Percentiles rank a stretch among this genome's conserved stretches.
These are phyloP conservation scores for Gonium pectorale DNA, from an alignment of 139 green algal genomes.

Conservation along the genomic window DNA sequence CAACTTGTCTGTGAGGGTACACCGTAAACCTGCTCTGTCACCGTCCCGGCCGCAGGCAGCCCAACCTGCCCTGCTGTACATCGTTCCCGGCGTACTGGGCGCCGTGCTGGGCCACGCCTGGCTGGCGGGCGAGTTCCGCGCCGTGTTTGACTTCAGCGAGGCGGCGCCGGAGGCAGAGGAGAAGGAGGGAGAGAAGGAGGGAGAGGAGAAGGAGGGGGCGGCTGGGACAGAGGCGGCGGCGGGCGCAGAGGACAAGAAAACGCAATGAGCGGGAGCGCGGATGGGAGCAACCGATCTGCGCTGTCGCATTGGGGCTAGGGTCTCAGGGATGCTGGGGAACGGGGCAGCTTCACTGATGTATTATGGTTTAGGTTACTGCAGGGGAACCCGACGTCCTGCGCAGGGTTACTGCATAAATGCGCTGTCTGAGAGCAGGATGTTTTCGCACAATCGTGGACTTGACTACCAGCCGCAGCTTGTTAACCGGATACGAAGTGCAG, in stretches of 20 bases:
- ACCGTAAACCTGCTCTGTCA: background rate
- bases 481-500: no score
- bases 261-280: no score
- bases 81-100: slow-evolving; percentile 93
- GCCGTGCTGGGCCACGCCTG: slow-evolving; percentile 72
- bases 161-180: background rate
- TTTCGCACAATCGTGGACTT: no score
- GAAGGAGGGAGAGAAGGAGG: background rate
- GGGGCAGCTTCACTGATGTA: no score
- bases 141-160: slow-evolving; percentile 41
- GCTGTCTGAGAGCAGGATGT: no score
- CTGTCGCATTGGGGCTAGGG: no score
- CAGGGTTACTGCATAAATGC: no score
- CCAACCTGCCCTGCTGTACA: slow-evolving; percentile 97
- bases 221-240: background rate
- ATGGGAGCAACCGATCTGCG: no score
- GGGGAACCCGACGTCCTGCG: no score
- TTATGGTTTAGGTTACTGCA: no score
- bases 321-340: no score
- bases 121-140: slow-evolving; percentile 67
- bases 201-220: background rate
- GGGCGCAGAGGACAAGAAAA: slow-evolving; percentile 25
- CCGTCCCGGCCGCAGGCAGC: slow-evolving; percentile 68
- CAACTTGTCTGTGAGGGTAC: background rate
- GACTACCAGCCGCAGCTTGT: no score